phyloP scores from a whole-genome alignment of 2,329 filamentous ascomycete genomes.

The Hansfordia pulvinata region DNA sequence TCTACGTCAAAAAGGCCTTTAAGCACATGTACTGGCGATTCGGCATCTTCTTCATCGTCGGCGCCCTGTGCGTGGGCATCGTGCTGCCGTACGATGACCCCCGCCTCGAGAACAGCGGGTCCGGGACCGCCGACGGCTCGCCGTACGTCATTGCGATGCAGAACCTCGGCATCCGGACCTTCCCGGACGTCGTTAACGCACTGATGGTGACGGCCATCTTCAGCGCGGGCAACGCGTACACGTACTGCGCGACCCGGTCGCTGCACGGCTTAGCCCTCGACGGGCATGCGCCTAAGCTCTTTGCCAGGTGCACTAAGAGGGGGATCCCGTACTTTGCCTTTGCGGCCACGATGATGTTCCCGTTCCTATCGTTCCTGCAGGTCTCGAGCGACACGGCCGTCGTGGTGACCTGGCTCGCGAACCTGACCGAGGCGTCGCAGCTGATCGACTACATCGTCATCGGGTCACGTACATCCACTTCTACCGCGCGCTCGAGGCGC shows the following conservation, averaged over 20 bases:
- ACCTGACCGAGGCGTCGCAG: too few species aligned
- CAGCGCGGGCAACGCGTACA: background rate
- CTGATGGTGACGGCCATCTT: constrained; percentile 23
- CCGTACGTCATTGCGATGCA: constrained; percentile 43
- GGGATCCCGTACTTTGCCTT: constrained; percentile 55
- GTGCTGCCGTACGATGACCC: constrained; percentile 48
- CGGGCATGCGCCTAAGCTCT: constrained; percentile 36
- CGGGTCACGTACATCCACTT: constrained; percentile 44
- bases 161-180: constrained; percentile 33
- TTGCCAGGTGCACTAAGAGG: constrained; percentile 37
- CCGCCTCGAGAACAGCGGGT: constrained; percentile 32
- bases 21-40: constrained; percentile 55
- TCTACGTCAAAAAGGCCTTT: constrained; percentile 47
- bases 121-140: constrained; percentile 39
- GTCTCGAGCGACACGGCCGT: constrained; percentile 34
- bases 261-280: constrained; percentile 46
- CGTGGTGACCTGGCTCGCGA: constrained; percentile 28
- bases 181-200: constrained; percentile 49
- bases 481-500: constrained; percentile 36
- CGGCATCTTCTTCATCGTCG: constrained; percentile 52
- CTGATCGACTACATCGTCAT: constrained; percentile 43
- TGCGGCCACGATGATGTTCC: constrained; percentile 40
- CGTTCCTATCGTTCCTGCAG: constrained; percentile 50
- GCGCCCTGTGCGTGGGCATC: constrained; percentile 48
- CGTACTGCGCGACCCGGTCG: constrained; percentile 37